A percentile compares a stretch with the other conserved stretches of the same genome.
These are phyloP conservation scores for Pichia cactophila DNA, from an alignment of 1,139 yeast genomes.

Conservation along the genomic window DNA sequence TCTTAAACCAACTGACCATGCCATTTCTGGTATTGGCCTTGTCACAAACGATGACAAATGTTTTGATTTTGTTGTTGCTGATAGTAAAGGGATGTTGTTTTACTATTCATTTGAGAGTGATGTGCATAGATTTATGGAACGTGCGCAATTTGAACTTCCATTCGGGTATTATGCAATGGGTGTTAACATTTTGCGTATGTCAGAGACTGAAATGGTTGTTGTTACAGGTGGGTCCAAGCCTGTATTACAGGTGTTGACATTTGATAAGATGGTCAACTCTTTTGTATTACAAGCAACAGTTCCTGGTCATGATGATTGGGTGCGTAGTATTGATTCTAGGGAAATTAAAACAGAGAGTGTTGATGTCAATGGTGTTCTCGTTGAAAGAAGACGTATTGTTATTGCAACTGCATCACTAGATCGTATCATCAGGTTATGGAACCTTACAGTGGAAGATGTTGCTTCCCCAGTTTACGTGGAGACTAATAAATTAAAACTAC, in stretches of 20 bases:
- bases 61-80: conserved; percentile 46
- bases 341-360: conserved; percentile 27
- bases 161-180: conserved; percentile 59
- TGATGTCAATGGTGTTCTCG: conserved; percentile 5
- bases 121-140: conserved; percentile 23
- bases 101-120: conserved; percentile 37
- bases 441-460: conserved; percentile 50
- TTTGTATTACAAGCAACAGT: conserved; percentile 40
- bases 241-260: conserved; percentile 48
- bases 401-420: conserved; percentile 89
- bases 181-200: conserved; percentile 39
- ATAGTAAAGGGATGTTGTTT: conserved; percentile 53
- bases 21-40: conserved; percentile 36
- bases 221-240: conserved; percentile 78
- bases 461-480: conserved; percentile 43
- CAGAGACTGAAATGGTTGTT: conserved; percentile 43
- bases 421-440: conserved; percentile 83
- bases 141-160: conserved; percentile 35
- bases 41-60: conserved; percentile 12
- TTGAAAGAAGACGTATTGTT: conserved; percentile 39
- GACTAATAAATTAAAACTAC: conserved; percentile 40
- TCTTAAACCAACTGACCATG: conserved; percentile 29
- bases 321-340: conserved; percentile 62
- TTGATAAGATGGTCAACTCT: conserved; percentile 25
- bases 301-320: conserved; percentile 93